These are phyloP conservation scores for Sugiyamaella neomexicana DNA, from an alignment of 1,139 yeast genomes.

Conservation along the genomic window DNA sequence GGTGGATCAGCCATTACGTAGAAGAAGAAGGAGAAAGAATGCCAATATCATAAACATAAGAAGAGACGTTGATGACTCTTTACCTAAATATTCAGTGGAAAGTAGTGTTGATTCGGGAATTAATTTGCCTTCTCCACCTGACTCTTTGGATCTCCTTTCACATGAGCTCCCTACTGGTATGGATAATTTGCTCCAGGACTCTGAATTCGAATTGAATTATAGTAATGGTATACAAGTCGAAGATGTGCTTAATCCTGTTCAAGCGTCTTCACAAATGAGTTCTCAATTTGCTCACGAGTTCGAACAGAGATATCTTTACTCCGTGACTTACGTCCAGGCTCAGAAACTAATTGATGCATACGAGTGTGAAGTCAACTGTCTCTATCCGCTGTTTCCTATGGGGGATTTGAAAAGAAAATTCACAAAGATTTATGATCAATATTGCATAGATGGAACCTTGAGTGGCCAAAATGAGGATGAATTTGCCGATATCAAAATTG, in stretches of 20 bases:
- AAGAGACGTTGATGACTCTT: not conserved
- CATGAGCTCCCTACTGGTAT: not conserved
- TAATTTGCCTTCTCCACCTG: not conserved
- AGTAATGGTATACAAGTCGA: not conserved
- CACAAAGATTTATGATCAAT: conserved; percentile 18
- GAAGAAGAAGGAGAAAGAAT: conserved; percentile 9
- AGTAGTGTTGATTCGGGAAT: not conserved
- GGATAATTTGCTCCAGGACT: not conserved
- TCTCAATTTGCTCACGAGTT: conserved; percentile 16
- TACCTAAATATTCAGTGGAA: not conserved
- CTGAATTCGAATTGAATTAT: not conserved
- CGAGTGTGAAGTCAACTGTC: conserved; percentile 31
- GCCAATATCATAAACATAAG: not conserved
- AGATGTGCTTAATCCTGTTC: not conserved
- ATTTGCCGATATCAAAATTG: conserved; percentile 24
- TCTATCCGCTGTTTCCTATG: conserved; percentile 32
- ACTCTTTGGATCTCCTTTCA: not conserved
- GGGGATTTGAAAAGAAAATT: conserved; percentile 25
- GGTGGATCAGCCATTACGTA: conserved; percentile 4
- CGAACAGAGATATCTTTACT: conserved; percentile 22
- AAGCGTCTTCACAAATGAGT: too few species aligned
- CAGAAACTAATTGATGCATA: conserved; percentile 24
- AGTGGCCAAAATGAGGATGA: conserved; percentile 16
- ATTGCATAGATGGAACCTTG: not conserved
- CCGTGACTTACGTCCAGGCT: conserved; percentile 23